phyloP scores from a whole-genome alignment of 2,329 filamentous ascomycete genomes.

The Acephala macrosclerotiorum region DNA sequence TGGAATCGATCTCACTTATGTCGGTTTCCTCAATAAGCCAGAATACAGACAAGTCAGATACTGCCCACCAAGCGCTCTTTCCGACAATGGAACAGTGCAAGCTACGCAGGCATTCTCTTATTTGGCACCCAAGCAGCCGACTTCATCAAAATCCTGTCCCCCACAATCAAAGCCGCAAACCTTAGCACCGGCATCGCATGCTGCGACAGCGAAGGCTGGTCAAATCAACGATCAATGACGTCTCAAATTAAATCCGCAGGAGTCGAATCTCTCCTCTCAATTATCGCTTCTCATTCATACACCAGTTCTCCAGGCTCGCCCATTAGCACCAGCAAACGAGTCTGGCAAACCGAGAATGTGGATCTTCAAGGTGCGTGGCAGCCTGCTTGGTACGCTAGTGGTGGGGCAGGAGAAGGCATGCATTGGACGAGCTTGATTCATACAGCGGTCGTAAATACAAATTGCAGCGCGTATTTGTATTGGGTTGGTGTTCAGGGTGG shows the following conservation, averaged over 20 bases:
- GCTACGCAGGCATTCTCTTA: constrained; percentile 56
- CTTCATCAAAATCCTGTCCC: constrained; percentile 55
- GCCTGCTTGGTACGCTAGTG: constrained; percentile 55
- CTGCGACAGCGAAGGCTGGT: constrained; percentile 54
- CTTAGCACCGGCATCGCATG: constrained; percentile 50
- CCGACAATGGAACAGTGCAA: constrained; percentile 27
- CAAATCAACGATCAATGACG: constrained; percentile 47
- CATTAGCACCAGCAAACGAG: constrained; percentile 50
- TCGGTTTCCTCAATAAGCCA: constrained; percentile 56
- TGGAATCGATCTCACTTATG: constrained; percentile 49
- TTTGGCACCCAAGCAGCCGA: constrained; percentile 55
- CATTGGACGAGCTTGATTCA: constrained; percentile 64
- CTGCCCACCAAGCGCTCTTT: background rate
- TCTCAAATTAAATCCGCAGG: constrained; percentile 48
- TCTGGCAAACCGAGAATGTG: constrained; percentile 60
- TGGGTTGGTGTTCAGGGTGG: constrained; percentile 53
- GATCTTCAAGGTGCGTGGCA: constrained; percentile 54
- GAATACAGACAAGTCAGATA: constrained; percentile 40
- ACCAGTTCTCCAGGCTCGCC: constrained; percentile 48
- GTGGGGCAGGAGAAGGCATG: constrained; percentile 57
- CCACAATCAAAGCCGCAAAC: constrained; percentile 47
- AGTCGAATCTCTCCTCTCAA: constrained; percentile 47
- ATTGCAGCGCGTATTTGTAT: constrained; percentile 60
- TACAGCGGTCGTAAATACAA: constrained; percentile 54
- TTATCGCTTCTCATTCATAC: constrained; percentile 52